Base-by-base conservation (phyloP, 2,329 filamentous ascomycete species). In the Colletotrichum sp. region DNA sequence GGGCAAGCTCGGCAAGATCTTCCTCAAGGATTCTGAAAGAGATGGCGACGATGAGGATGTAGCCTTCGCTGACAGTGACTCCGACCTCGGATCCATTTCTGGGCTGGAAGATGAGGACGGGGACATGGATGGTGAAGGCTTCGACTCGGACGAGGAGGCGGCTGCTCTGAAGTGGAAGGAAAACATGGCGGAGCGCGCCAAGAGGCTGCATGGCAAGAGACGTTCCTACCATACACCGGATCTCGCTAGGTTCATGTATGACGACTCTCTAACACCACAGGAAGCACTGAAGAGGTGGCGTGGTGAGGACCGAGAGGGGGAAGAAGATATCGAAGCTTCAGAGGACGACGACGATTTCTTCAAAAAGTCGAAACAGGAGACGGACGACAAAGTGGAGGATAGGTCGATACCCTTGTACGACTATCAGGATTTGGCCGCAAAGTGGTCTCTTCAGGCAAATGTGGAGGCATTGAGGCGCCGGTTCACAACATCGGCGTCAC, bases 61-160 rank as follows among this genome's bases (percentile, higher is more conserved):
- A 73, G 95, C 93, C 2, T 99, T 98, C 86, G 97, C 97, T 16
- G 97, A 99, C 81, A 98, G 95, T 81, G 98, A 99, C 84, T 99
- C 97, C 0, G 98, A 99, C 82, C 89, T 99, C 6, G 97, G 97
- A 8, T 98, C 96, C 5, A 85, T 98, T 78, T 98, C 95, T 11
- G 87, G 85, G 1, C 86, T 87, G 8, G 89, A 90, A 4, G 87
- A 87, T 3, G 84, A 84, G 1, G 87, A 87, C 25, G 86, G 87
- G 5, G 86, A 85, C 2, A 36, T 39, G 61, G 85, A 85, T 1
- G 85, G 87, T 1, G 89, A 91, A n/a, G 90, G 91, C n/a, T 83
- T 85, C 63, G 83, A 86, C 68, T 90, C 88, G 3, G 91, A 91
- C 22, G 94, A 95, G 68, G 95, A 96, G 64, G 93, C 94, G 52